These are phyloP conservation scores for Backusella luteola DNA, from an alignment of 192 early-diverging fungal genomes.

Conservation along the genomic window DNA sequence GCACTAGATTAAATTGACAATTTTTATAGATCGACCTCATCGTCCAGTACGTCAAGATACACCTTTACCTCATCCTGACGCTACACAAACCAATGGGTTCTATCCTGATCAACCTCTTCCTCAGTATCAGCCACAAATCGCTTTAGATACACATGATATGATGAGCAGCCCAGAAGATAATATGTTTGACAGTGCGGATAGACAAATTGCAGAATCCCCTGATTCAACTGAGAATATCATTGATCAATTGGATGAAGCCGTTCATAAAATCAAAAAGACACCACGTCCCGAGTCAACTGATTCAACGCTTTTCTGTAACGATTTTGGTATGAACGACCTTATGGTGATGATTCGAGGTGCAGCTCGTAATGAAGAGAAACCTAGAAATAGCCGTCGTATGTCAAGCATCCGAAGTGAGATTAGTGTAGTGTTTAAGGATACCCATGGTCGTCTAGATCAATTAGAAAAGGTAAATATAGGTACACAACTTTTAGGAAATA, in stretches of 20 bases:
- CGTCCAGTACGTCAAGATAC: conserved; percentile 12
- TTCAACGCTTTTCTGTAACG: conserved; percentile 38
- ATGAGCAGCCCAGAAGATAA: background rate
- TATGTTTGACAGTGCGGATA: background rate
- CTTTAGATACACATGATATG: background rate
- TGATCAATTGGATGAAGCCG: conserved; percentile 5
- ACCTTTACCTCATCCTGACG: conserved; percentile 2
- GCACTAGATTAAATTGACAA: background rate
- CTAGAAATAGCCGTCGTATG: conserved; percentile 9
- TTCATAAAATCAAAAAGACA: background rate
- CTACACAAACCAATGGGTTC: background rate
- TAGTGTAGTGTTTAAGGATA: conserved; percentile 14
- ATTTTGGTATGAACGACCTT: conserved; percentile 47
- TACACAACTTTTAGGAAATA: background rate
- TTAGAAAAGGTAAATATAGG: conserved; percentile 11
- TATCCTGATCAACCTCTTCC: background rate
- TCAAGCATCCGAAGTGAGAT: conserved; percentile 14
- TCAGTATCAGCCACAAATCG: conserved; percentile 7
- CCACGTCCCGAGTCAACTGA: conserved; percentile 13
- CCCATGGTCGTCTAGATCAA: conserved; percentile 14
- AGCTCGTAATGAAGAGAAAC: conserved; percentile 20
- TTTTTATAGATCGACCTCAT: background rate
- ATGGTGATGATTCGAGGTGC: conserved; percentile 39
- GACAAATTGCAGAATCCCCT: background rate
- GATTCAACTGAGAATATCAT: background rate